Evolutionary conservation across 2,329 filamentous ascomycete genomes (phyloP).

Genomic region (Aspergillus texensis): DNA sequence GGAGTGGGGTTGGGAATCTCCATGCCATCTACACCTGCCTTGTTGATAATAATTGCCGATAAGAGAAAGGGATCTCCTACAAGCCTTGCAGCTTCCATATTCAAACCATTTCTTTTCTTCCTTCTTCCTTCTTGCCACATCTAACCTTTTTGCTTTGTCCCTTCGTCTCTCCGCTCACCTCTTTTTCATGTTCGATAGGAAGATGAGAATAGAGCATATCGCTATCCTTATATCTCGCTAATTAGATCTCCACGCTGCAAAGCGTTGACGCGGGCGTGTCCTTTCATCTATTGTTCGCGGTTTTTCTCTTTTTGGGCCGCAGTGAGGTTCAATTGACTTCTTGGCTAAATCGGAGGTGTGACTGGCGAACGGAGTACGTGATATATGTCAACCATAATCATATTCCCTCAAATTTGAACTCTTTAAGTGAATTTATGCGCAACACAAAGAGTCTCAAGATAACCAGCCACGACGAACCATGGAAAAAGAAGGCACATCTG

Average conservation of each 20-base stretch:
- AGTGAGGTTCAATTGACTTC: neutral
- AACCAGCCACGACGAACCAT: neutral
- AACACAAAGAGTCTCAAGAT: neutral
- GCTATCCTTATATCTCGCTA: conserved; percentile 1
- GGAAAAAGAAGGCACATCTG: conserved; percentile 8
- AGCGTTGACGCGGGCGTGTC: neutral
- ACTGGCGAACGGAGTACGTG: neutral
- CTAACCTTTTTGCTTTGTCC: neutral
- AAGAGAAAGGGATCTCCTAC: neutral
- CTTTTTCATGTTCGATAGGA: neutral
- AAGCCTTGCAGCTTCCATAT: neutral
- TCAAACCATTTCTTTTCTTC: conserved; percentile 4
- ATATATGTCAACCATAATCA: neutral
- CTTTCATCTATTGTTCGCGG: neutral
- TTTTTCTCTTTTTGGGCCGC: neutral
- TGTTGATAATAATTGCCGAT: conserved; percentile 2
- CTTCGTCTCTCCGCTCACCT: neutral
- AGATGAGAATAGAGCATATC: neutral
- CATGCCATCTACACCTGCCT: conserved; percentile 9
- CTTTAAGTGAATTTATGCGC: neutral
- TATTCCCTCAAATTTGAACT: neutral
- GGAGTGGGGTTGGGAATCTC: neutral
- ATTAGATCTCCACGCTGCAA: neutral
- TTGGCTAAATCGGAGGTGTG: neutral
- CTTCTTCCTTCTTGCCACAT: neutral